Percentiles rank a stretch among this genome's conserved stretches.
These are phyloP conservation scores for Phoma sp. DNA, from an alignment of 2,329 filamentous ascomycete genomes.

Conservation along the genomic window DNA sequence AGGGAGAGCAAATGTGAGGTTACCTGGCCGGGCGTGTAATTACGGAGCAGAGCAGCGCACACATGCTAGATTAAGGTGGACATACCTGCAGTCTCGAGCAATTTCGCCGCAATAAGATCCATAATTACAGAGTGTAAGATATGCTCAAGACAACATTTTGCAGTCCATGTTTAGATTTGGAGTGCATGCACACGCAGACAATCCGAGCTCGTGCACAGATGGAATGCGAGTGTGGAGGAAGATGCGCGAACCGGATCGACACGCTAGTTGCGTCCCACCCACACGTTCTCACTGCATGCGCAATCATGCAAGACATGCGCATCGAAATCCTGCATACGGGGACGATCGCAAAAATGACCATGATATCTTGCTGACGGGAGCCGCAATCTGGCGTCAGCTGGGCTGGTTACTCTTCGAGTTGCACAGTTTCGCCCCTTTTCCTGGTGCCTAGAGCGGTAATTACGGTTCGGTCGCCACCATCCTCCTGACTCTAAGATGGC, in stretches of 20 bases:
- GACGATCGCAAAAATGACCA: not conserved
- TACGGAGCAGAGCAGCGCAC: too few species aligned
- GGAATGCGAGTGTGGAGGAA: constrained; percentile 1
- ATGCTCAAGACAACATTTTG: too few species aligned
- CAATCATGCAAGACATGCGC: constrained; percentile 6
- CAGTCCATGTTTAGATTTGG: too few species aligned
- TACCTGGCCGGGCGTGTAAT: too few species aligned
- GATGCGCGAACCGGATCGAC: constrained; percentile 14
- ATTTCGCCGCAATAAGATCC: too few species aligned
- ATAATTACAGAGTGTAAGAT: too few species aligned
- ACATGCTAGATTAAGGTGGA: too few species aligned
- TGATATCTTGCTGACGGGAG: not conserved
- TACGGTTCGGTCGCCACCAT: constrained; percentile 16
- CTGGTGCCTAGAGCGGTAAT: constrained; percentile 16
- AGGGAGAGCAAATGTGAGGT: too few species aligned
- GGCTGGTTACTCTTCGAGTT: not conserved
- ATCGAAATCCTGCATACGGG: not conserved
- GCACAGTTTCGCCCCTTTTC: constrained; percentile 17
- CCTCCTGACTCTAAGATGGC: constrained; percentile 16
- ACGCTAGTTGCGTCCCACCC: not conserved
- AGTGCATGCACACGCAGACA: not conserved
- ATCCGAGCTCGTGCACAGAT: not conserved
- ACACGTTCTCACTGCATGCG: constrained; percentile 3
- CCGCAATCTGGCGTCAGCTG: not conserved
- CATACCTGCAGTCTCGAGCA: too few species aligned